Evolutionary conservation across 2,329 filamentous ascomycete species (phyloP), one percentile per base, ranked within the genome.

Genomic region (Chaetomium sp.): DNA sequence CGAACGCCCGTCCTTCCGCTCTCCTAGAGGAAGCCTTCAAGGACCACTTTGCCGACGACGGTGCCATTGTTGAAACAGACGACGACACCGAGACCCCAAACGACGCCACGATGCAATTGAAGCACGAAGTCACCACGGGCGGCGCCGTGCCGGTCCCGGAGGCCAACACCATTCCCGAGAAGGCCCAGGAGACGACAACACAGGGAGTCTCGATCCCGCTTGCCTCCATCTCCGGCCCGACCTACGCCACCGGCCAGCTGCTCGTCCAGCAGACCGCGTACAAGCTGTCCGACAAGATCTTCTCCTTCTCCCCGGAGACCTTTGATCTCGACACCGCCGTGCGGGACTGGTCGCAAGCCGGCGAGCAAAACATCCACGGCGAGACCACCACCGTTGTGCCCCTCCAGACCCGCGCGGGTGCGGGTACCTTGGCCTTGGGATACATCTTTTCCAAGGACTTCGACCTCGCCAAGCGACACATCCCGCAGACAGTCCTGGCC

Each of bases 371-470:
- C 76, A 84, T 87, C 60, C 85, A 91, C 74, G 89, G 89, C 65
- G 88, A 91, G 68, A 74, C 84, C 59, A 92, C 94, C 49, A 77
- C 84, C 11, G 83, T 97, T 47, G 79, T 91, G 58, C 76, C 88
- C 32, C 83, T 96, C 67, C 88, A 99, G 76, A 95, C 91, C 44
- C 82, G 94, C 53, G 83, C 87, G 55, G 94, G 94, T 57, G 94
- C 94, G 52, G 94, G 92, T 54, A 85, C 88, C 62, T 88, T 97
- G 68, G 91, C 94, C 27, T 81, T 99, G 49, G 94, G 94, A 55
- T 99, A 99, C 75, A 89, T 97, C 70, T 99, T 97, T 79, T 96
- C 91, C 59, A 89, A 90, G 67, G 94, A 99, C 74, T 96, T 96
- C 67, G 91, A 97, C 70, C 73, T 96, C 66, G 84, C 82, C 76